phyloP scores from a whole-genome alignment of 1,139 yeast genomes.

The Pichia sp. region DNA sequence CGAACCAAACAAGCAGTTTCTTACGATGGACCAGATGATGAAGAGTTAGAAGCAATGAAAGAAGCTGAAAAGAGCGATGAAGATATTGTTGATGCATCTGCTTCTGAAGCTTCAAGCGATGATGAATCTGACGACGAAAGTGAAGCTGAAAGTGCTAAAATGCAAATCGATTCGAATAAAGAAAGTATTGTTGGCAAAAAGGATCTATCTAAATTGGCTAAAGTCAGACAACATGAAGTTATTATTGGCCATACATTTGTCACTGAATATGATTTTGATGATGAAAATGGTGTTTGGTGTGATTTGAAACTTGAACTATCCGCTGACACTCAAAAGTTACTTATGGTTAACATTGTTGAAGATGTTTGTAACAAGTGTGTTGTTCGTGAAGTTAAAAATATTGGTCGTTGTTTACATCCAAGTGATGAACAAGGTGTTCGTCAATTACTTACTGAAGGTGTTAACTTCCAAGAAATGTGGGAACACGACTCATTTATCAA shows the following conservation, averaged over 20 bases:
- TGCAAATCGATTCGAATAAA: constrained; percentile 14
- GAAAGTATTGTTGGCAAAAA: constrained; percentile 11
- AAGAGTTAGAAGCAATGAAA: constrained; percentile 81
- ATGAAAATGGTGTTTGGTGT: constrained; percentile 85
- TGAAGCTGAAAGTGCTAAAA: constrained; percentile 26
- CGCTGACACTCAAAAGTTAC: constrained; percentile 82
- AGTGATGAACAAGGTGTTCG: constrained; percentile 60
- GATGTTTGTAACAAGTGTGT: constrained; percentile 85
- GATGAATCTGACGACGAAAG: constrained; percentile 34
- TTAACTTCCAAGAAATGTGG: constrained; percentile 97
- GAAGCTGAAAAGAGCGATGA: constrained; percentile 71
- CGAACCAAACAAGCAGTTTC: constrained; percentile 82
- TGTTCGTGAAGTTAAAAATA: constrained; percentile 84
- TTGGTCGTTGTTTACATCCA: constrained; percentile 92
- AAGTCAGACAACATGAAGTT: constrained; percentile 80
- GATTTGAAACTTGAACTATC: constrained; percentile 78
- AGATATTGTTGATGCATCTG: constrained; percentile 41
- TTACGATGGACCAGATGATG: constrained; percentile 92
- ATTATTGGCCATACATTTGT: constrained; percentile 66
- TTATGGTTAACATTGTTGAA: constrained; percentile 96
- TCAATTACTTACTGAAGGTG: constrained; percentile 92
- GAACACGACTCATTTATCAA: constrained; percentile 89
- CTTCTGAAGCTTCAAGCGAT: constrained; percentile 32
- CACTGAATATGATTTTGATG: constrained; percentile 83
- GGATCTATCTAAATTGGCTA: constrained; percentile 51